Base-by-base conservation (phyloP, 1,284 basidiomycete species). In the Neolentinus lepideus region DNA sequence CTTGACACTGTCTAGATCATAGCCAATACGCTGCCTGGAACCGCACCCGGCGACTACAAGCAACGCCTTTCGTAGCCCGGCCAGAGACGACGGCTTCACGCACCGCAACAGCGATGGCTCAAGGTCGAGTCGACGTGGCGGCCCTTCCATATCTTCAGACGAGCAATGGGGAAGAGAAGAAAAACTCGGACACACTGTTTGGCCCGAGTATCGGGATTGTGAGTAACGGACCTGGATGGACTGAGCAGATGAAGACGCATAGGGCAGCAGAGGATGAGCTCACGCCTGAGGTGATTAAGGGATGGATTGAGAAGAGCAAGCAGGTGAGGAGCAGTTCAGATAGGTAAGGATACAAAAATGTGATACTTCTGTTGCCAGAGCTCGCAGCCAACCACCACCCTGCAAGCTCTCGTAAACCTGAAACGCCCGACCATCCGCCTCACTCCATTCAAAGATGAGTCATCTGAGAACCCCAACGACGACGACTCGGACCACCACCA, bases 391-490 rank as follows among this genome's bases (percentile, higher is more conserved):
- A 94, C 92, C 0, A 95, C 92, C 0, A 94, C 92, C 1, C 76
- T 95, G 0, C 92, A 95, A 72, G 92, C 92, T 0, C 79, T 94
- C 29, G 92, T 95, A 59, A 94, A 94, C 65, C 82, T 95, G 63
- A 94, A 94, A 67, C 83, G 92, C 8, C 93, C 92, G 0, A 85
- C 90, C 1, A 75, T 85, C 55, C 86, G 79, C 48, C 80, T 83
- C 47, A 89, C 80, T 33, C 91, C 84, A n/a, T 77, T 84, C 50
- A 50, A 50, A 26, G 72, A 77, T 10, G 64, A 73, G 19, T 74
- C 80, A 21, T 69, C 70, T 3, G 74, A 77, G 50, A 75, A 75
- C 57, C 64, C 68, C 55, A 69, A 71, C 51, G 69, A 75, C 55
- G 65, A 62, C 10, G 76, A 82, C 47, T 75, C 71, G 33, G 75